Evolutionary conservation across 345 rosid species (phyloP), one percentile per base, ranked within the genome.

Genomic region (Eucalyptus leucophloia): DNA sequence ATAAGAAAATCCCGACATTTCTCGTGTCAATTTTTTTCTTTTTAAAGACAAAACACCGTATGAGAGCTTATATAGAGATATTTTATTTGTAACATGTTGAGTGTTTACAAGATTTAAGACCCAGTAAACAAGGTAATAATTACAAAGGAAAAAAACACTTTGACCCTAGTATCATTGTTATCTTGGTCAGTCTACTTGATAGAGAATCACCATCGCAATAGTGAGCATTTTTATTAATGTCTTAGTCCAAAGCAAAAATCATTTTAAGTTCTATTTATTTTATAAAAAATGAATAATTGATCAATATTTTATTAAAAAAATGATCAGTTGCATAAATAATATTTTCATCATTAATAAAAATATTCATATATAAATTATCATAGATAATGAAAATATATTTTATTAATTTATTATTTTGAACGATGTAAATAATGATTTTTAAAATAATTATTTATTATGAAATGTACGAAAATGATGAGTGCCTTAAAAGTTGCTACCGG

Each of bases 111-210:
- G 62, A 56, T 24, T 24, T 56, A 56, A 56, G 14, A 56, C 30
- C 7, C 30, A 1, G 7, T 56, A 9, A 7, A 23, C 2, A 23
- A 56, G 13, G 62, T 56, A 56, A 56, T 56, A 10, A 10, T 11
- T 1, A 1, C 7, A 56, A 56, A 56, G 12, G 30, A 24, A 24
- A 56, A 54, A 56, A 23, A 56, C 62, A 24, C 24, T 9, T 23
- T 23, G 30, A 10, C 19, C 13, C 3, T 16, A 65, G 37, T 15
- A 15, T n/a, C 3, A 14, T 65, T 17, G 3, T 1, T n/a, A n/a
- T 65, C 8, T 0, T 7, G 3, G 37, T 8, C 0, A 0, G 21
- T 67, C 40, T 67, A 17, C 40, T 67, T 6, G 1, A 67, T 17
- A 67, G 3, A 32, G 40, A 32, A 32, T 67, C 42, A 3, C 42